Evolutionary conservation across 1,284 basidiomycete species (phyloP).

Genomic region (Trametes pubescens): DNA sequence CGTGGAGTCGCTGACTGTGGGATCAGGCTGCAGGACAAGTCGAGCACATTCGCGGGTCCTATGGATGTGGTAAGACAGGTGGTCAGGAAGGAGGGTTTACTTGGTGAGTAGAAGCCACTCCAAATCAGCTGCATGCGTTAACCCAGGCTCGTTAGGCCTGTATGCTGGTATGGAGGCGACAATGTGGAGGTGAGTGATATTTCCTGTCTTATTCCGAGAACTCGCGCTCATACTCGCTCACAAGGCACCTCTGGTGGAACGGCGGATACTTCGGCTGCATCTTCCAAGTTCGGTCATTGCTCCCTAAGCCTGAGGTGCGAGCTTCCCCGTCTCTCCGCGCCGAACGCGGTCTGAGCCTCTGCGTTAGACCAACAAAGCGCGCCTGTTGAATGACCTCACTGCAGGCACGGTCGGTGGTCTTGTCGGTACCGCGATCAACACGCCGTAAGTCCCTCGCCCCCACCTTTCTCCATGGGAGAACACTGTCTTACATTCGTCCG

Average conservation of each 20-base stretch:
- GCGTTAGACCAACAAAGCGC: conserved; percentile 65
- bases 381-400: conserved; percentile 90
- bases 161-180: conserved; percentile 96
- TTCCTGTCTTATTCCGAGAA: not conserved
- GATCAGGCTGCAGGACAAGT: conserved; percentile 88
- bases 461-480: not conserved
- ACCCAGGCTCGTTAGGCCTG: conserved; percentile 56
- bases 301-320: conserved; percentile 86
- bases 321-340: not conserved
- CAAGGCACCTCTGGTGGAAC: conserved; percentile 88
- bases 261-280: conserved; percentile 96
- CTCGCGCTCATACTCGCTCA: not conserved
- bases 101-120: conserved; percentile 55
- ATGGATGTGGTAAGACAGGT: conserved; percentile 89
- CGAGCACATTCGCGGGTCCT: conserved; percentile 88
- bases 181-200: conserved; percentile 80
- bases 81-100: conserved; percentile 77
- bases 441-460: conserved; percentile 60
- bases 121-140: not conserved
- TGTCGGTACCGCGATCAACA: conserved; percentile 85
- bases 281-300: conserved; percentile 78
- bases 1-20: conserved; percentile 1
- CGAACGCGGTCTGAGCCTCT: conserved; percentile 2
- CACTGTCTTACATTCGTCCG: conserved; percentile 1
- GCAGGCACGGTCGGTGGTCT: conserved; percentile 93